Base-by-base conservation (phyloP, 441 rosid genomes). In the Jatropha multifida region DNA sequence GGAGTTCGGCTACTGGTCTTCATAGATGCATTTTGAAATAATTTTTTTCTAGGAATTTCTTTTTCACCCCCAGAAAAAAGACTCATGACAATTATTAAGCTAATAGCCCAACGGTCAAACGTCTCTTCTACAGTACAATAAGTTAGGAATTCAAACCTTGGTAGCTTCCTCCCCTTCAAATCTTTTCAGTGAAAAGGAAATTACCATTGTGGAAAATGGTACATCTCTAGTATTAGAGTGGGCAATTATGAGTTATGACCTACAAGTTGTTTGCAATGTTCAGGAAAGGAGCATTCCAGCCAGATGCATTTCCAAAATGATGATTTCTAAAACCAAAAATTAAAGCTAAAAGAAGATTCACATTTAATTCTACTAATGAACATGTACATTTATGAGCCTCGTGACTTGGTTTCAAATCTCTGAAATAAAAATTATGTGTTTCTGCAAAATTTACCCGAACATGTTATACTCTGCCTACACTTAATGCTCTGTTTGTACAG, bases 321-420 rank as follows among this genome's bases (percentile, higher is more conserved):
- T 1, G 60, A 13, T 49, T 17, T 48, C 18, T 13, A 13, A 48
- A 68, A 48, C 3, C 42, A 58, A 55, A 15, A 26, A 10, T 55
- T 15, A 71, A 9, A 37, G 9, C 65, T 0, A 42, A 42, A 42
- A 14, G 4, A n/a, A 37, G 4, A 73, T 14, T 12, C 7, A 20
- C n/a, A n/a, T 65, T 27, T 54, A 54, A 52, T 64, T 64, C 70
- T 27, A 44, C 27, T 12, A 7, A 7, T 10, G 27, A 5, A n/a
- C 63, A 74, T 65, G 37, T 20, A 18, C 46, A 46, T 49, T 72
- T 41, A 48, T 72, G 32, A 60, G 48, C 18, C 48, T 62, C 5
- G 48, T 32, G 75, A 49, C 15, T 23, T 26, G 17, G 44, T 20
- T 58, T 66, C 74, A 64, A 12, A 56, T 18, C 59, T 27, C 51